phyloP scores from a whole-genome alignment of 225 moss, liverwort and hornwort genomes.

The Antitrichia curtipendula region DNA sequence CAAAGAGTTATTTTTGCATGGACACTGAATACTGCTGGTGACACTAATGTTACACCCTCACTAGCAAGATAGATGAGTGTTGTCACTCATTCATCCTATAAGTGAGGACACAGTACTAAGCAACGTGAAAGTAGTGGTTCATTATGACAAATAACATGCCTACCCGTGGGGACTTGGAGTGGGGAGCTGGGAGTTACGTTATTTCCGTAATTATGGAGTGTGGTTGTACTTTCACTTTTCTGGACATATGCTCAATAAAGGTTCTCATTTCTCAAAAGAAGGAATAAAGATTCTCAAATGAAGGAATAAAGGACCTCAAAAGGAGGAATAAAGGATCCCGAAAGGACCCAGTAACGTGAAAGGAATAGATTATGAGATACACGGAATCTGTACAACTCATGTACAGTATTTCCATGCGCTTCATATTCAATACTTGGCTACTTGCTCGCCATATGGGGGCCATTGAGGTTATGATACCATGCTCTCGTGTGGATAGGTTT shows the following conservation, averaged over 20 bases:
- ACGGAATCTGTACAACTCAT: background rate
- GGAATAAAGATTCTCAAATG: background rate
- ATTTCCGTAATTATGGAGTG: background rate
- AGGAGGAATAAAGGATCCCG: background rate
- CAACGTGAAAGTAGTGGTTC: background rate
- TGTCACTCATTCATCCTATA: background rate
- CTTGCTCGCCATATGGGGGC: background rate
- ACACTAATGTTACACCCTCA: background rate
- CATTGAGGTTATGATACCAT: background rate
- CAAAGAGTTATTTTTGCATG: background rate
- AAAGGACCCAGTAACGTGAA: background rate
- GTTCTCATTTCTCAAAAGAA: background rate
- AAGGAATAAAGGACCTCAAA: background rate
- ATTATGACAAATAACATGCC: background rate
- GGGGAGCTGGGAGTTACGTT: background rate
- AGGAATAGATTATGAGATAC: background rate
- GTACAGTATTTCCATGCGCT: background rate
- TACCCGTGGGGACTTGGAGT: background rate
- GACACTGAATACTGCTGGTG: background rate
- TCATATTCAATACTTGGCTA: background rate
- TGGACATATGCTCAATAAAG: background rate
- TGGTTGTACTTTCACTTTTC: background rate
- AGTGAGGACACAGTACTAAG: background rate
- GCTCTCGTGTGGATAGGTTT: background rate
- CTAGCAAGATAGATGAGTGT: too few relatives aligned